These are phyloP conservation scores for Brassica carinata DNA, from an alignment of 345 rosid genomes.

Conservation along the genomic window DNA sequence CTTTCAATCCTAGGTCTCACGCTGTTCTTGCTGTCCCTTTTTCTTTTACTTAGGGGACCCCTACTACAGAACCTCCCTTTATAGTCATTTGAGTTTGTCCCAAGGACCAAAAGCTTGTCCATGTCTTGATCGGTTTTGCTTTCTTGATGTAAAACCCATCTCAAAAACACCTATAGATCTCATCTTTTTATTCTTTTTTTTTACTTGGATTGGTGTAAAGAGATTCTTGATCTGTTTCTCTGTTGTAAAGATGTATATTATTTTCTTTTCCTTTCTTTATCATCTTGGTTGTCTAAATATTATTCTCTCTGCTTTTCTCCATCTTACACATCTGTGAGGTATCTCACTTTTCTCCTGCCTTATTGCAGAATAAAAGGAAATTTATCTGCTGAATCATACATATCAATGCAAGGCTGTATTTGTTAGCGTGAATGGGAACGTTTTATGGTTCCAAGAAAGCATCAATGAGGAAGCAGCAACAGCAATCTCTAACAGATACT, in stretches of 20 bases:
- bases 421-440: conserved; percentile 65
- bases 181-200: not conserved
- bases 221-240: conserved; percentile 33
- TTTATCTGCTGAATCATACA: conserved; percentile 40
- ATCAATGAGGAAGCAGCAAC: conserved; percentile 43
- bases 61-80: conserved; percentile 20
- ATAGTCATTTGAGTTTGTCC: conserved; percentile 31
- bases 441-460: conserved; percentile 50
- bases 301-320: conserved; percentile 56
- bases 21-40: conserved; percentile 38
- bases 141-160: conserved; percentile 9
- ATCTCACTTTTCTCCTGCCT: conserved; percentile 51
- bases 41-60: conserved; percentile 36
- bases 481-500: conserved; percentile 49
- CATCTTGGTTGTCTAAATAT: conserved; percentile 42
- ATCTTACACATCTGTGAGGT: conserved; percentile 48
- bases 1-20: conserved; percentile 38
- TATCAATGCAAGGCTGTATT: conserved; percentile 53
- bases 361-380: conserved; percentile 50
- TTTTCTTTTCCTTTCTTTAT: conserved; percentile 25
- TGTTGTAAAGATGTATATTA: conserved; percentile 55
- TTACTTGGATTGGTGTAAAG: not conserved
- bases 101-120: conserved; percentile 45
- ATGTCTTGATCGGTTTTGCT: conserved; percentile 49
- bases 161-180: conserved; percentile 21